Conservation (phyloP, 2,329 filamentous ascomycete genomes). For the Magnaporthales sp. region DNA sequence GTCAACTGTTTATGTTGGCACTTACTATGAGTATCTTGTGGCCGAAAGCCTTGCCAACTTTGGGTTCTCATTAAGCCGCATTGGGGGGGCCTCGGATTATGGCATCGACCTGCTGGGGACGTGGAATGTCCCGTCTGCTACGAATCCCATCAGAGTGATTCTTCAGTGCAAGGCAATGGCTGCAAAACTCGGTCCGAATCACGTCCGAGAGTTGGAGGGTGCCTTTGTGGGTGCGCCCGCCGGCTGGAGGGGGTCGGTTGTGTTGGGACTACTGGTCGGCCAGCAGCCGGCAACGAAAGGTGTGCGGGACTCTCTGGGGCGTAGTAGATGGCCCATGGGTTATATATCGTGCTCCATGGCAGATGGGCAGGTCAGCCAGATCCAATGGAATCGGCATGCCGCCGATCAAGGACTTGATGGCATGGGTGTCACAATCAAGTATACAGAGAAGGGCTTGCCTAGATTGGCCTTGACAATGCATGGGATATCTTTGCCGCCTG, state of each 20-base stretch:
- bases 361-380: conserved; percentile 51
- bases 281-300: conserved; percentile 68
- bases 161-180: conserved; percentile 62
- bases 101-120: conserved; percentile 69
- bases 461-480: conserved; percentile 43
- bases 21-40: conserved; percentile 68
- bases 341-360: conserved; percentile 54
- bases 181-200: conserved; percentile 43
- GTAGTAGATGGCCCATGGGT: conserved; percentile 62
- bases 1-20: conserved; percentile 60
- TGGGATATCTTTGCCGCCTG: conserved; percentile 28
- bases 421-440: conserved; percentile 39
- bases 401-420: conserved; percentile 55
- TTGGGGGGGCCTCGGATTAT: conserved; percentile 57
- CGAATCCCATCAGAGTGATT: conserved; percentile 35
- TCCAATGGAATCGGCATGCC: conserved; percentile 64
- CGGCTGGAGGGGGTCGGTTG: conserved; percentile 58
- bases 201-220: conserved; percentile 71
- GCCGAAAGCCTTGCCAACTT: conserved; percentile 45
- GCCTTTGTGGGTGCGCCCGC: conserved; percentile 65
- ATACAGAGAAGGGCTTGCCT: conserved; percentile 23
- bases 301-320: conserved; percentile 60
- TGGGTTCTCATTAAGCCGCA: conserved; percentile 55
- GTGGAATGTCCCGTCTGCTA: conserved; percentile 49
- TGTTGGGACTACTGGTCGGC: conserved; percentile 64